Evolutionary conservation across 345 rosid genomes (phyloP), one percentile per base, ranked within the genome.

Genomic region (Trapa incisa): DNA sequence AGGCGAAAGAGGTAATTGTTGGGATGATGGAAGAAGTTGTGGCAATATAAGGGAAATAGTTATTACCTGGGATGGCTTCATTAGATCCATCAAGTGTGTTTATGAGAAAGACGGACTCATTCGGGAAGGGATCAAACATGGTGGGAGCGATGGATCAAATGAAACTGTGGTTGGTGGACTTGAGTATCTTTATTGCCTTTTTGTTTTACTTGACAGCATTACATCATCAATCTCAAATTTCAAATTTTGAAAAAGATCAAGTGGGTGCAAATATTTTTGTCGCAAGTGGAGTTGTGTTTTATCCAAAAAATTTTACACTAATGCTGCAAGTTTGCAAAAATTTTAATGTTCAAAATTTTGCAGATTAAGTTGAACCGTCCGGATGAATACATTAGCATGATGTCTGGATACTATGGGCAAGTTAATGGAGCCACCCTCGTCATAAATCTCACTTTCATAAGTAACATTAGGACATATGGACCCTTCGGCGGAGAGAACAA

Each of bases 21-120:
- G 72, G 72, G 66, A 62, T 62, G 72, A 62, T 22, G 67, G 72
- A 15, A 39, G 15, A 0, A n/a, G n/a, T n/a, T 22, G 47, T 6
- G 50, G 35, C 48, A 29, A 48, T 5, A 35, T 70, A 63, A 47
- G 42, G 67, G 36, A 4, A 37, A 47, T 70, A 33, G 61, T 62
- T 61, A 29, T 70, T 22, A 38, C 58, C 7, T 37, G 53, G 57
- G 72, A 22, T 10, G 1, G 6, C 0, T 38, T 48, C 47, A 38
- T 70, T 8, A 48, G 50, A 48, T 70, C 72, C 52, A 48, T 70
- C 39, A 16, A 39, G 4, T 70, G 48, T 17, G 57, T 43, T 14
- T 61, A 69, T 61, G 37, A 62, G 45, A 13, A 4, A 4, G 66
- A 63, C 16, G 45, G 47, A 47, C 9, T 6, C 29, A 37, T 5